Base-by-base conservation (phyloP, 179 eudicot species). In the Beta corolliflora region DNA sequence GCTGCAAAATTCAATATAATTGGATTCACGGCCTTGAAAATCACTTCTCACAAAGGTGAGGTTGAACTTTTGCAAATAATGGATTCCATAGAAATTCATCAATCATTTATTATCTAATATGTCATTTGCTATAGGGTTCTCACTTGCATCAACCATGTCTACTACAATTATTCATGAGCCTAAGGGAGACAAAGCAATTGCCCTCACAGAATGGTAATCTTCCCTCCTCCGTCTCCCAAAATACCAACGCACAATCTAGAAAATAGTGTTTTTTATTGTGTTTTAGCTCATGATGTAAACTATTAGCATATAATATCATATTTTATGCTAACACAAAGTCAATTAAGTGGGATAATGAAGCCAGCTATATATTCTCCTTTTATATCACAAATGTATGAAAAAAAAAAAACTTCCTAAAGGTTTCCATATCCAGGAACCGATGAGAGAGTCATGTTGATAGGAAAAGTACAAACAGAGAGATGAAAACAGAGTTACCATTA, bases 401-500 rank as follows among this genome's bases (percentile, higher is more conserved):
- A 25, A 13, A 6, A 25, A 29, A 16, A 18, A 6, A 25, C 4
- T 44, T 56, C 45, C 21, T 44, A 1, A 61, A 48, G 21, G 71
- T 71, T 72, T 84, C 72, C 52, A 67, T 31, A 29, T 58, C 73
- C 31, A 48, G 71, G 64, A 45, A 12, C 48, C 14, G 71, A 73
- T 31, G 80, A 80, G 81, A 80, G 77, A 80, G 66, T 70, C n/a
- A 29, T 50, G 5, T 29, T 73, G 53, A 73, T 5, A 55, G 52
- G 55, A 73, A 48, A 45, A 46, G 61, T 59, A 77, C 80, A 82
- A 70, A 71, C 81, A 77, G 69, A 71, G 80, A 68, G 87, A 75
- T 83, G 45, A 73, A 77, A 77, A 77, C 75, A 73, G 53, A 66
- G 73, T 72, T 12, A 31, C 11, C 74, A 85, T 83, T 82, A 85